These are phyloP conservation scores for Erodium chrysanthum DNA, from an alignment of 441 rosid genomes.

Conservation along the genomic window DNA sequence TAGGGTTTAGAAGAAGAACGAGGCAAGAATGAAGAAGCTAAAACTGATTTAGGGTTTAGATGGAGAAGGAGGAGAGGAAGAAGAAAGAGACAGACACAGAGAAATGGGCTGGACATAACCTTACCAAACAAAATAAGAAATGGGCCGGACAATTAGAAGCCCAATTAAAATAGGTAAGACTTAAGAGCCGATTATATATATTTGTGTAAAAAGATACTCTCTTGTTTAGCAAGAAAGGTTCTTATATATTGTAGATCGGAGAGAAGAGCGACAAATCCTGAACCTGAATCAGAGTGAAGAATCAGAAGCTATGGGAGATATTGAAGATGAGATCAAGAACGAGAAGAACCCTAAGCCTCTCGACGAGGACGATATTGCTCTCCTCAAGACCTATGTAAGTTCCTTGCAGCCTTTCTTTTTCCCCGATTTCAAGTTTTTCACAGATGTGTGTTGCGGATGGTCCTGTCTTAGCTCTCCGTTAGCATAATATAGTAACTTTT, in stretches of 20 bases:
- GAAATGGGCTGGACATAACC: too few relatives aligned
- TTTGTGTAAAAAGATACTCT: neutral
- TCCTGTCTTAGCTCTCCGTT: too few relatives aligned
- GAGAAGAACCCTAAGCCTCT: conserved; percentile 91
- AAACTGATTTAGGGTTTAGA: too few relatives aligned
- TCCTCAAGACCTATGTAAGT: conserved; percentile 81
- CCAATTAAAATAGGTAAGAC: too few relatives aligned
- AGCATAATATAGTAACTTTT: neutral
- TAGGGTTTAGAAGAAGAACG: too few relatives aligned
- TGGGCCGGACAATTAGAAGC: too few relatives aligned
- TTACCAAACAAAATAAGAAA: too few relatives aligned
- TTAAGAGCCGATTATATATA: neutral
- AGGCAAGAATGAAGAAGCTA: too few relatives aligned
- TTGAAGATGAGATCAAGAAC: conserved; percentile 46
- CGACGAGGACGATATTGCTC: conserved; percentile 90
- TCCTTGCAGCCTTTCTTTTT: neutral
- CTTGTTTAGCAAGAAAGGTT: conserved; percentile 2
- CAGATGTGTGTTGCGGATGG: neutral
- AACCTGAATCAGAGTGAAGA: neutral
- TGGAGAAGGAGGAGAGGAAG: too few relatives aligned
- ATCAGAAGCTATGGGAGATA: conserved; percentile 3
- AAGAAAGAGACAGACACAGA: too few relatives aligned
- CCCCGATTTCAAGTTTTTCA: neutral
- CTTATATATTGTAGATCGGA: neutral
- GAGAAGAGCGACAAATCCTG: neutral